phyloP scores from a whole-genome alignment of 1,139 yeast genomes.

The Geotrichum reessii region DNA sequence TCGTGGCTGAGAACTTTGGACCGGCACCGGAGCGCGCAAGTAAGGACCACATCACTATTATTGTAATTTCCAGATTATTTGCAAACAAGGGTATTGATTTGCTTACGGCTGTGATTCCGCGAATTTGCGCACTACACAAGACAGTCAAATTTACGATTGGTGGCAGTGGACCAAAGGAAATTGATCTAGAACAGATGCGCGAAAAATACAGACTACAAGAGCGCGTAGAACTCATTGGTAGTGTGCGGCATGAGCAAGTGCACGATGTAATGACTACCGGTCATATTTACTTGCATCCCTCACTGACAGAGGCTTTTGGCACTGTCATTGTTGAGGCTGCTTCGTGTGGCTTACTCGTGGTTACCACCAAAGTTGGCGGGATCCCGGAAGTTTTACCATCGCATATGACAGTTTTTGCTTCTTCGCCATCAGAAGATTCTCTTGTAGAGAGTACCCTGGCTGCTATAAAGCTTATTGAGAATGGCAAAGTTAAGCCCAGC shows the following conservation, averaged over 20 bases:
- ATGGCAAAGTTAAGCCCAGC: slow-evolving; percentile 61
- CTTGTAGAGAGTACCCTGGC: slow-evolving; percentile 60
- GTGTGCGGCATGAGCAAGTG: slow-evolving; percentile 87
- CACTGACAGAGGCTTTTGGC: slow-evolving; percentile 96
- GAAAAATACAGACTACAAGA: slow-evolving; percentile 84
- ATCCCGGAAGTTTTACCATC: slow-evolving; percentile 93
- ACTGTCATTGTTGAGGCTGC: slow-evolving; percentile 97
- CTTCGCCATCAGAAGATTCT: slow-evolving; percentile 73
- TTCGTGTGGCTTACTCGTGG: slow-evolving; percentile 88
- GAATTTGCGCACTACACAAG: slow-evolving; percentile 60
- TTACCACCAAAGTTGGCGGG: slow-evolving; percentile 95
- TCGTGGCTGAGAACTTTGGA: slow-evolving; percentile 70
- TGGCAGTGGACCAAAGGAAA: slow-evolving; percentile 94
- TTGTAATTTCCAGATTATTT: slow-evolving; percentile 83
- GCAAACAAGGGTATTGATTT: slow-evolving; percentile 97
- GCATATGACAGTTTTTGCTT: slow-evolving; percentile 88
- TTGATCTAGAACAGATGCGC: slow-evolving; percentile 92
- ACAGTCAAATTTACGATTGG: slow-evolving; percentile 79
- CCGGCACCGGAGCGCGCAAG: slow-evolving; percentile 45
- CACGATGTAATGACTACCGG: slow-evolving; percentile 91
- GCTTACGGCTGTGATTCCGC: slow-evolving; percentile 77
- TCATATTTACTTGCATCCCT: slow-evolving; percentile 88
- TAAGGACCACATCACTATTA: slow-evolving; percentile 57
- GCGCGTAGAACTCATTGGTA: slow-evolving; percentile 77
- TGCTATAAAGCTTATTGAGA: slow-evolving; percentile 56